phyloP scores from a whole-genome alignment of 768 basidiomycete genomes.

The Agrocybe praecox region DNA sequence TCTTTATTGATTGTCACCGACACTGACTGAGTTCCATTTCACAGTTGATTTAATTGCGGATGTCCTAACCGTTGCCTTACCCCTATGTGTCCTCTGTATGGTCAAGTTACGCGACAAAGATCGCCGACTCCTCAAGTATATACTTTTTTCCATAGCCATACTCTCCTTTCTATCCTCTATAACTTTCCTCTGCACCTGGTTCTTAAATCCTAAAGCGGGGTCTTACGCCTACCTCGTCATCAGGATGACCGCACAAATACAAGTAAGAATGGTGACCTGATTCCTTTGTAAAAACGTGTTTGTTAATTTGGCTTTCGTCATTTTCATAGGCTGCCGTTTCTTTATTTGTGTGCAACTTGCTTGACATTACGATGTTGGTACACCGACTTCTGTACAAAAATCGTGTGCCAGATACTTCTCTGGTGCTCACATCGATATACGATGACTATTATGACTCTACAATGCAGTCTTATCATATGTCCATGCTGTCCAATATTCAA shows the following conservation, averaged over 20 bases:
- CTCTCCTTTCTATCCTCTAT: conserved; percentile 21
- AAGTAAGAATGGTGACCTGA: background rate
- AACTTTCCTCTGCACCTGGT: conserved; percentile 16
- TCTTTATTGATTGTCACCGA: background rate
- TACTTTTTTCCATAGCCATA: background rate
- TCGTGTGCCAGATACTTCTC: background rate
- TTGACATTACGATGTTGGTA: conserved; percentile 5
- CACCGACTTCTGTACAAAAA: background rate
- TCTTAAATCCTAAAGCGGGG: background rate
- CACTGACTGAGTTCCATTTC: no score
- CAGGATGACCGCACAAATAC: conserved; percentile 3
- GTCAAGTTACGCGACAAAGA: background rate
- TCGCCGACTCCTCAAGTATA: background rate
- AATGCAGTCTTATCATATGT: background rate
- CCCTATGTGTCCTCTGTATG: background rate
- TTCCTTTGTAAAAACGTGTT: background rate
- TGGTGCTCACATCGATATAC: background rate
- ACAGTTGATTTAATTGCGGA: background rate
- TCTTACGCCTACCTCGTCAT: background rate
- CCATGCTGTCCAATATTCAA: background rate
- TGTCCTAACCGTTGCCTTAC: background rate
- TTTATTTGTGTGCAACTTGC: conserved; percentile 9
- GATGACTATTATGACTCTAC: background rate
- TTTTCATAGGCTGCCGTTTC: conserved; percentile 3
- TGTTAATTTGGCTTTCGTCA: background rate